Base-by-base conservation (phyloP, 1,139 yeast genomes). In the Debaryomycetaceae sp. region DNA sequence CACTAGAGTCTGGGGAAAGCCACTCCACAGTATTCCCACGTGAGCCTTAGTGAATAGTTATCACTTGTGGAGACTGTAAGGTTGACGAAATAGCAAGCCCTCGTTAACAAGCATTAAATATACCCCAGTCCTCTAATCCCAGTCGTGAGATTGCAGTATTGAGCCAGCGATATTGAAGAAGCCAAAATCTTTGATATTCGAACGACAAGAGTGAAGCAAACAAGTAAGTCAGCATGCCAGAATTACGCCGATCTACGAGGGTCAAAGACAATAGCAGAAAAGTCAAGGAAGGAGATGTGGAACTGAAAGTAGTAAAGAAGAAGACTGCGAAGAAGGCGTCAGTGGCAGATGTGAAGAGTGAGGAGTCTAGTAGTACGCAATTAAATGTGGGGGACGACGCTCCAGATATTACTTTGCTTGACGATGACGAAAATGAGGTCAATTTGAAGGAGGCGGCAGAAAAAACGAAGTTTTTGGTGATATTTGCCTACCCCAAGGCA, bases 401-500 rank as follows among this genome's bases (percentile, higher is more conserved):
- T 41, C 97, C 97, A 5, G 82, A 78, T 45, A 55, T 87, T 43
- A 70, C 71, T 0, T 68, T 91, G 36, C 58, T 71, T 47, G 83
- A 87, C 59, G 91, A 90, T 63, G 85, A 85, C 48, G 87, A 73
- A n/a, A 67, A 79, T 36, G 75, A 73, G 20, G 73, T 90, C 39
- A 67, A 76, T 34, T 66, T 87, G 53, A 60, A 56, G 24, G 72
- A 78, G 14, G 68, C 76, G 14, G 80, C 83, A 6, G 54, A 65
- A 17, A 64, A 73, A 9, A 66, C 79, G 39, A 76, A 76, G 47
- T 73, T 78, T 41, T 67, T 85, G 55, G 76, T 87, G 42, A 77
- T 86, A 37, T 86, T 86, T 62, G 75, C 96, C 13, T 93, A 90
- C 60, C 98, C 99, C 44, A 86, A 78, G 59, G 99, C 98, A 0